Conservation (phyloP, 2,329 filamentous ascomycete genomes). For the Botryotinia narcissicola region DNA sequence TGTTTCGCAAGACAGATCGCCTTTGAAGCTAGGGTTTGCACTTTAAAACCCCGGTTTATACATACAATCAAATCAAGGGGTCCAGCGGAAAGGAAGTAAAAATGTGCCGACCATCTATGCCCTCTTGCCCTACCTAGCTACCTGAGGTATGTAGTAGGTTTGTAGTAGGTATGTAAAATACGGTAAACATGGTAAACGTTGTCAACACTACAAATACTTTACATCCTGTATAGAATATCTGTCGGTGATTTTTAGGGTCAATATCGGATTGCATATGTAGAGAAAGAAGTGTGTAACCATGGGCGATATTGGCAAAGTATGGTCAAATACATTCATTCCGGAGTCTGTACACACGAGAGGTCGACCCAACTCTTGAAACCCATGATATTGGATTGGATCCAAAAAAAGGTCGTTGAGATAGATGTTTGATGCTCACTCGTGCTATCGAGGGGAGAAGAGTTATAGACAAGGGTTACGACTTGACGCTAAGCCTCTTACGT, state of each 20-base stretch:
- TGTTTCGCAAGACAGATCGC: neutral
- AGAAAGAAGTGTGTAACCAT: neutral
- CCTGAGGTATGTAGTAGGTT: neutral
- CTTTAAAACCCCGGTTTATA: neutral
- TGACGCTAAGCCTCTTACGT: conserved; percentile 9
- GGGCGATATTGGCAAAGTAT: neutral
- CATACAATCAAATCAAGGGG: conserved; percentile 5
- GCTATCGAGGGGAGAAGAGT: neutral
- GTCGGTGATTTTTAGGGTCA: neutral
- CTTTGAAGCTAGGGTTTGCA: neutral
- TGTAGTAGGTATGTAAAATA: neutral
- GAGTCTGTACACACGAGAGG: neutral
- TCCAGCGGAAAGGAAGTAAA: neutral
- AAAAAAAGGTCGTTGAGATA: conserved; percentile 16
- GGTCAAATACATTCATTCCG: neutral
- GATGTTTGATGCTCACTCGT: neutral
- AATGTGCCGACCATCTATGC: neutral
- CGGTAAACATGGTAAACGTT: neutral
- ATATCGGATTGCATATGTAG: neutral
- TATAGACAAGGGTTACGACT: neutral
- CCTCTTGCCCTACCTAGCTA: neutral
- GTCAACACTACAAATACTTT: too few species aligned
- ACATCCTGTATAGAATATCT: neutral
- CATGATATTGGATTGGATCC: neutral
- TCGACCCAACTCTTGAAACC: neutral